A percentile compares a stretch with the other conserved stretches of the same genome.
phyloP scores from a whole-genome alignment of 1,284 basidiomycete genomes.

The Cutaneotrichosporon sp. region DNA sequence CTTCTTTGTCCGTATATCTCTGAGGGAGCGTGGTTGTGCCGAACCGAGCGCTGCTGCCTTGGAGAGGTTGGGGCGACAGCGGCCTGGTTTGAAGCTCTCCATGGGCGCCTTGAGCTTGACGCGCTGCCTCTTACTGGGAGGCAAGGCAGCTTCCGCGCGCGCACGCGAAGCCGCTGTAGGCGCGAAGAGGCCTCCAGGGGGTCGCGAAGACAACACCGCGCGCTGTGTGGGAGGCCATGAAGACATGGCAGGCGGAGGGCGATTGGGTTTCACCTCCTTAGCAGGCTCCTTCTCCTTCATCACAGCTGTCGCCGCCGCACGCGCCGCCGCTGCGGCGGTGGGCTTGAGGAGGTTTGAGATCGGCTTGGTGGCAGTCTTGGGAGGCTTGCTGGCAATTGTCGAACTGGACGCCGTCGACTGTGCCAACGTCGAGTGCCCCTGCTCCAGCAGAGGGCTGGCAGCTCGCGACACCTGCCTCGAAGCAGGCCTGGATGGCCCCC shows the following conservation, averaged over 20 bases:
- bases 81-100: constrained; percentile 41
- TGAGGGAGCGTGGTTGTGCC: not conserved
- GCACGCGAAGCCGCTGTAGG: constrained; percentile 26
- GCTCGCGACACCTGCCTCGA: not conserved
- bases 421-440: not conserved
- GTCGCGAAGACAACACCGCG: not conserved
- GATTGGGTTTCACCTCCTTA: constrained; percentile 10
- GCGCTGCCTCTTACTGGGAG: constrained; percentile 39
- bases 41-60: constrained; percentile 18
- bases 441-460: not conserved
- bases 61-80: constrained; percentile 15
- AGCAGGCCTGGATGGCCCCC: not conserved
- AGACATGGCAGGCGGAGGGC: not conserved
- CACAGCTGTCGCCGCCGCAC: constrained; percentile 15
- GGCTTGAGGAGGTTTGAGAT: constrained; percentile 22
- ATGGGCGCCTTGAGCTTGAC: constrained; percentile 43
- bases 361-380: not conserved
- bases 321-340: constrained; percentile 25
- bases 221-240: not conserved
- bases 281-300: not conserved
- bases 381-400: not conserved
- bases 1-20: not conserved
- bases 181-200: constrained; percentile 1
- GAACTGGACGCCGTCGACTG: not conserved
- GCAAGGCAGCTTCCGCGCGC: constrained; percentile 28